A percentile compares a stretch with the other conserved stretches of the same genome.
Evolutionary conservation across 2,329 filamentous ascomycete species (phyloP).

Genomic region (Trichophyton simii): DNA sequence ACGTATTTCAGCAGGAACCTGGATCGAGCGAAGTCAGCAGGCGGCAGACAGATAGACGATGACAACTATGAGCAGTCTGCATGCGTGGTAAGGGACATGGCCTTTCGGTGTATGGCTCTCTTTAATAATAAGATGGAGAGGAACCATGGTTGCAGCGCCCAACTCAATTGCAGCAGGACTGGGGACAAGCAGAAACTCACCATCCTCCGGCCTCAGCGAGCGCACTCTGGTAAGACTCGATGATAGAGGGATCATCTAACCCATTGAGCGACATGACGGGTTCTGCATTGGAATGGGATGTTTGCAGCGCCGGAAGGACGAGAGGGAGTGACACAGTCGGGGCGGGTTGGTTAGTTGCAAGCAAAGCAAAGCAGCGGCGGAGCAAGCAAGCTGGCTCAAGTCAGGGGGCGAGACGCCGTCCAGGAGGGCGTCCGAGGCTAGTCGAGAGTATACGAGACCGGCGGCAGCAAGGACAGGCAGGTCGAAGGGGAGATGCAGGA

Average conservation of each 20-base stretch:
- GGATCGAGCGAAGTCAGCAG: conserved; percentile 8
- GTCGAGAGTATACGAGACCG: not conserved
- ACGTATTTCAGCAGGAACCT: conserved; percentile 94
- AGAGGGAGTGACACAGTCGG: not conserved
- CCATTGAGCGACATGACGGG: conserved; percentile 83
- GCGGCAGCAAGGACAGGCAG: not conserved
- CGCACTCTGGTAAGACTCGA: conserved; percentile 72
- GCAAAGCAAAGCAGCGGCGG: not conserved
- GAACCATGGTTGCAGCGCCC: conserved; percentile 8
- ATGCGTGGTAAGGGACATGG: not conserved
- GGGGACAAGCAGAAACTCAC: conserved; percentile 44
- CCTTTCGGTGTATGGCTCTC: not conserved
- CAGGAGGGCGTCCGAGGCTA: not conserved
- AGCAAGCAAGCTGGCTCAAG: not conserved
- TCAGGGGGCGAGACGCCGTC: not conserved
- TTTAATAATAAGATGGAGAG: not conserved
- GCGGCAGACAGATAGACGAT: no score
- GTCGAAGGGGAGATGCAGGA: not conserved
- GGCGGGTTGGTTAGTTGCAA: no score
- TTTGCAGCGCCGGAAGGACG: not conserved
- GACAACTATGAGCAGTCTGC: no score
- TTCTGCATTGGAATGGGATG: conserved; percentile 13
- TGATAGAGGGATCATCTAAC: conserved; percentile 66
- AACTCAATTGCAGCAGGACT: conserved; percentile 2
- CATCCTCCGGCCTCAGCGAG: conserved; percentile 81